Base-by-base conservation (phyloP, 495 filamentous ascomycete genomes). In the Astrocystis sublimbata region DNA sequence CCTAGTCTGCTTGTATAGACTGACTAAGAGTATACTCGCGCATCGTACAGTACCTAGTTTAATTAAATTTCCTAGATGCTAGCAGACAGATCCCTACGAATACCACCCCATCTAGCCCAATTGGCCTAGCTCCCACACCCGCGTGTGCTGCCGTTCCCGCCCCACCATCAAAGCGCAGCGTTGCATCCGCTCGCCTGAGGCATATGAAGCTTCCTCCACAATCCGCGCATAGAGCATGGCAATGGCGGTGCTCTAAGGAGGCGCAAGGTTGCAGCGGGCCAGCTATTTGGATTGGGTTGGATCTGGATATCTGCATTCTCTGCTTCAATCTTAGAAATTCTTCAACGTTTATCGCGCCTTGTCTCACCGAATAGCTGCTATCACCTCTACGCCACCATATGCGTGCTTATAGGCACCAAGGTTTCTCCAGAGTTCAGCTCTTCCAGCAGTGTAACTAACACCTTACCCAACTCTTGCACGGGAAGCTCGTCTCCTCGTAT, bases 111-210 rank as follows among this genome's bases (percentile, higher is more conserved):
- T 30, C 35, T 33, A 38, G 23, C 49, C 49, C n/a, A 8, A 35
- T 17, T 35, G 24, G 49, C 35, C 26, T 57, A 57, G 54, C 26
- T 57, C 54, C 54, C 54, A 57, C 40, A 45, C 54, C 54, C 17
- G 54, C 54, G 54, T 57, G 46, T n/a, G 43, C 17, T 56, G 53
- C 53, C 53, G 54, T 57, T 57, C 54, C 54, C 54, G 54, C 54
- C 38, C 54, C 54, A 57, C 40, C 54, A 40, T 45, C 45, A 57
- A 38, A 57, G 54, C 54, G 28, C 54, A 57, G 43, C 26, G 54
- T 57, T 40, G 21, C 54, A 57, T 57, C 49, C 30, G 42, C 42
- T 23, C 15, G 15, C 21, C 45, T 30, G 46, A 49, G 46, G 30
- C 46, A 49, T 49, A 19, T 33, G 26, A 35, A 35, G 3, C 23